Evolutionary conservation across 2,329 filamentous ascomycete genomes (phyloP), one percentile per base, ranked within the genome.

Genomic region (Talaromyces albobiverticillius): DNA sequence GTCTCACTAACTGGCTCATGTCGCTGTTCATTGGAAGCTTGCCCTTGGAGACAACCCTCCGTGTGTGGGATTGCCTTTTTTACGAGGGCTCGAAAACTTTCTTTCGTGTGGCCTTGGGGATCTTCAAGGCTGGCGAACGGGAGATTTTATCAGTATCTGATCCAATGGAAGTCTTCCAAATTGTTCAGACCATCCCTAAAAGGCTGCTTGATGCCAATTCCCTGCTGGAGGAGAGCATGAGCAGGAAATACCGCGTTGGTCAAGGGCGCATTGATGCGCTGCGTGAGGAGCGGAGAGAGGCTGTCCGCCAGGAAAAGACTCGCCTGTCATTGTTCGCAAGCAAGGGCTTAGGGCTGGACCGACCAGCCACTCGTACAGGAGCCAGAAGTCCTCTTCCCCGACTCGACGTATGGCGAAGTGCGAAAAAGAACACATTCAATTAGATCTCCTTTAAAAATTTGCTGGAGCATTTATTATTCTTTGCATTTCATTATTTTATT

Each of bases 1-100:
- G 91, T 62, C 90, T 94, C 71, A 96, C 92, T 9, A 89, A 92
- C 3, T 97, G 93, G 93, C 95, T 97, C 71, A 96, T 97, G 93
- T 95, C 89, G 46, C 89, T 94, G 63, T 96, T 94, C 70, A 94
- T 96, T 57, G 91, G 92, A 51, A 95, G 90, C 0, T 76, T 97
- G 16, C 93, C 93, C 2, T 91, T 95, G 58, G 93, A 97, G 73
- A 90, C 88, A 16, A 93, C 92, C 0, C 81, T 96, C 16, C 87
- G 93, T 7, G 90, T 96, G 1, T 97, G 93, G 93, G 93, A 97
- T 63, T 84, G 90, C 1, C 92, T 97, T 67, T 95, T 96, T 70
- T 96, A 95, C 71, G 93, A 97, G 71, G 93, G 93, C 3, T 91
- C 88, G 46, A 95, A 94, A 70, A 96, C 91, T 0, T 82, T 97